Evolutionary conservation across 2,329 filamentous ascomycete species (phyloP).

Genomic region (Colletotrichum spinosum): DNA sequence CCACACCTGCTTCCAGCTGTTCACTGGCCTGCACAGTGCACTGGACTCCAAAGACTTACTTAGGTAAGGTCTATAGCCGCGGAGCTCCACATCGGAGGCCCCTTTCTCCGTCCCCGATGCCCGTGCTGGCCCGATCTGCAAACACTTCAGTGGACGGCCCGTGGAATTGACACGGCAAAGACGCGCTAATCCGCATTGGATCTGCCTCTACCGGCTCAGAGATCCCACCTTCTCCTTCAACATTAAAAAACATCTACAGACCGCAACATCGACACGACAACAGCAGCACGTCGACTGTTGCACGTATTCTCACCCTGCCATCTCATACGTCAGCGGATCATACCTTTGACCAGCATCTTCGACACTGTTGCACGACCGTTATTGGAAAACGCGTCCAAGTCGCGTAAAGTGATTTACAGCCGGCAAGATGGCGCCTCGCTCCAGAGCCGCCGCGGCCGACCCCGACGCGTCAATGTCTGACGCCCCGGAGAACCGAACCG

Average conservation of each 20-base stretch:
- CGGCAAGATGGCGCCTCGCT: constrained; percentile 66
- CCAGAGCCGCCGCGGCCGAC: constrained; percentile 64
- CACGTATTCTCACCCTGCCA: constrained; percentile 12
- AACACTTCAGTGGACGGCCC: neutral
- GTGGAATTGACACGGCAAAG: constrained; percentile 31
- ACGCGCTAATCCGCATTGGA: constrained; percentile 36
- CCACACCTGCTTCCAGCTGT: no score
- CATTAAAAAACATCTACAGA: constrained; percentile 35
- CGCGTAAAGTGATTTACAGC: constrained; percentile 63
- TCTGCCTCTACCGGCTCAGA: constrained; percentile 32
- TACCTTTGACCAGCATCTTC: constrained; percentile 12
- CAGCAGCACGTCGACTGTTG: constrained; percentile 13
- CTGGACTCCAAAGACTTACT: no score
- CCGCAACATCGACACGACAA: constrained; percentile 22
- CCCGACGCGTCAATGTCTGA: constrained; percentile 74
- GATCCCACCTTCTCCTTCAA: constrained; percentile 38
- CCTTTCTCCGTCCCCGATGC: constrained; percentile 12
- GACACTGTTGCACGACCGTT: no score
- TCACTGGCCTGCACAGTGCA: no score
- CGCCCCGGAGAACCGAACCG: constrained; percentile 59
- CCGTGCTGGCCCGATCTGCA: neutral
- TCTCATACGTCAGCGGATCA: constrained; percentile 15
- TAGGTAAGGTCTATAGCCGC: no score
- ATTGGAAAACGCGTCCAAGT: constrained; percentile 62
- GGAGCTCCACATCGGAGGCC: neutral